These are phyloP conservation scores for Trichoderma harzianum DNA, from an alignment of 2,329 filamentous ascomycete genomes.

Conservation along the genomic window DNA sequence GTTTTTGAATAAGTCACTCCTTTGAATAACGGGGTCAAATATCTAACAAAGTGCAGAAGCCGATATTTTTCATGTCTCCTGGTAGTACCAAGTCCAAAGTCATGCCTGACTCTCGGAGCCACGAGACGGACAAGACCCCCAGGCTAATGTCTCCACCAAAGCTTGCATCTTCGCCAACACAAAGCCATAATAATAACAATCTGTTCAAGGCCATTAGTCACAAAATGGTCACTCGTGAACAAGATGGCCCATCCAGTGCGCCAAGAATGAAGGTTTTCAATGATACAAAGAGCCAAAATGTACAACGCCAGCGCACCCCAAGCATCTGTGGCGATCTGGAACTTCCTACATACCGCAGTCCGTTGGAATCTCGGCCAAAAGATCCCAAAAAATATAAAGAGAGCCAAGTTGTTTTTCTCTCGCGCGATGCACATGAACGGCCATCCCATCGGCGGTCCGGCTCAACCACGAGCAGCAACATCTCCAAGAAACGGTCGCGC, in stretches of 20 bases:
- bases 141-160: neutral
- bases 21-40: neutral
- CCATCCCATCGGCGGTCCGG: constrained; percentile 22
- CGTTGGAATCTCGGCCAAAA: constrained; percentile 11
- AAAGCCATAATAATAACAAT: neutral
- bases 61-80: neutral
- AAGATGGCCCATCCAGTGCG: neutral
- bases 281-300: neutral
- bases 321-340: constrained; percentile 35
- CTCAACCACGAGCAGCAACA: constrained; percentile 35
- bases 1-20: neutral
- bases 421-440: neutral
- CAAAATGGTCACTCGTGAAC: neutral
- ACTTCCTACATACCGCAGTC: constrained; percentile 25
- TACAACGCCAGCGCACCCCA: constrained; percentile 19
- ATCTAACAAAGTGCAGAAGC: neutral
- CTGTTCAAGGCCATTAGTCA: neutral
- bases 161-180: neutral
- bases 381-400: neutral
- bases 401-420: neutral
- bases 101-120: too few relatives aligned
- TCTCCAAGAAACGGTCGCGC: constrained; percentile 31
- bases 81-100: neutral
- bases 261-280: neutral
- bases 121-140: neutral